Conservation (phyloP, 139 green algal species). For the Chlamydomonas sp. region DNA sequence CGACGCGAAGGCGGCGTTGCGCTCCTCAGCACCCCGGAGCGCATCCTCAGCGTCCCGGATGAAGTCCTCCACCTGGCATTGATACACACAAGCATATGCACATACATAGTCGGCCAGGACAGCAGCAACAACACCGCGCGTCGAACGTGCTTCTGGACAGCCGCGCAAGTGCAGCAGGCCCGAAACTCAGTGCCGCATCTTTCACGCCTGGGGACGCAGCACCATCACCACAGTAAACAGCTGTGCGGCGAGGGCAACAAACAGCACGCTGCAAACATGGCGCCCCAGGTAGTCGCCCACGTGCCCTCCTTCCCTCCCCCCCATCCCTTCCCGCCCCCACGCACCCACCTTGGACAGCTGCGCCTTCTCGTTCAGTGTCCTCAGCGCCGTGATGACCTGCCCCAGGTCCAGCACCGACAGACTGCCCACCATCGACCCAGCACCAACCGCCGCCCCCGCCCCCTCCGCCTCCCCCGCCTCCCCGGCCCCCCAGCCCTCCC, state of each 20-base stretch:
- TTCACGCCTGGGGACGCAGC: too few species aligned
- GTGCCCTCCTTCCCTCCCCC: neutral
- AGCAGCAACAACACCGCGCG: too few species aligned
- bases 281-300: neutral
- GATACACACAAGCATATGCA: too few species aligned
- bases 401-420: constrained; percentile 41
- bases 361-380: constrained; percentile 13
- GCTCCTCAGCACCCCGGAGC: neutral
- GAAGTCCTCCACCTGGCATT: constrained; percentile 25
- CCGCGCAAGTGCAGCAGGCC: too few species aligned
- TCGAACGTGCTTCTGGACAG: too few species aligned
- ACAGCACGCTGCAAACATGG: too few species aligned
- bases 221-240: too few species aligned
- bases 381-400: constrained; percentile 27
- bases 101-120: too few species aligned
- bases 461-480: neutral
- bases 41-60: constrained; percentile 14
- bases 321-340: neutral
- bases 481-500: too few species aligned
- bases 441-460: neutral
- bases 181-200: too few species aligned
- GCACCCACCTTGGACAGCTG: constrained; percentile 26
- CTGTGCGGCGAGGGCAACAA: too few species aligned
- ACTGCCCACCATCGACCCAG: neutral
- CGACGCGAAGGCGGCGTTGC: constrained; percentile 2